Evolutionary conservation across 148 eudicot species (phyloP), one percentile per base, ranked within the genome.

Genomic region (Vaccinium corymbosum): DNA sequence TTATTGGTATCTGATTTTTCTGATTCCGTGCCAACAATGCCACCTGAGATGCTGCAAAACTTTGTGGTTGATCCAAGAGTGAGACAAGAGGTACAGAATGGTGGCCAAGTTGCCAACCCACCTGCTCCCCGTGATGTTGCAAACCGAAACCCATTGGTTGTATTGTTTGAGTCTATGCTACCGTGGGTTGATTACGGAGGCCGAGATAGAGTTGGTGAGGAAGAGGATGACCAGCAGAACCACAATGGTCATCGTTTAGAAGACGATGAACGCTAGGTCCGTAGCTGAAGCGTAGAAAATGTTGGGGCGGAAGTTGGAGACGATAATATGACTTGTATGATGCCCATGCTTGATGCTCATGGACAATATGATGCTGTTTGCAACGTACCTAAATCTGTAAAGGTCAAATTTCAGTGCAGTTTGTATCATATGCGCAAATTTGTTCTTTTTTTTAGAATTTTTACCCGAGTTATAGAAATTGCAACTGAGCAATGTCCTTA

Each of bases 11-110:
- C 97, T 16, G 97, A 94, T 84, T 96, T 97, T 88, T 97, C 99
- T 25, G 99, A 97, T 87, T 81, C 92, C 68, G 90, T 90, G 81
- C 91, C 97, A 4, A 93, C 99, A 20, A 75, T 93, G 91, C 99
- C 99, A 1, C 98, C 98, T 55, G 99, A 97, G 17, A 91, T 91
- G 84, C 90, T 94, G 87, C 99, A 92, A 85, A 90, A 97, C 73
- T 93, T 97, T 86, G 86, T 97, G 86, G 89, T 90, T 55, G 97
- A 93, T 81, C 98, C 94, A 53, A 86, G 92, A 83, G 85, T 89
- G 88, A 83, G 86, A 68, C 94, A 88, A 5, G 73, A 13, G 27
- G 86, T 81, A 55, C 93, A 88, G 85, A 88, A 93, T 87, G 89
- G 80, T 16, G 89, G 87, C 72, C 92, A 87, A 51, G 87, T 84